Evolutionary conservation across 2,329 filamentous ascomycete genomes (phyloP), one percentile per base, ranked within the genome.

Genomic region (Beauveria brongniartii): DNA sequence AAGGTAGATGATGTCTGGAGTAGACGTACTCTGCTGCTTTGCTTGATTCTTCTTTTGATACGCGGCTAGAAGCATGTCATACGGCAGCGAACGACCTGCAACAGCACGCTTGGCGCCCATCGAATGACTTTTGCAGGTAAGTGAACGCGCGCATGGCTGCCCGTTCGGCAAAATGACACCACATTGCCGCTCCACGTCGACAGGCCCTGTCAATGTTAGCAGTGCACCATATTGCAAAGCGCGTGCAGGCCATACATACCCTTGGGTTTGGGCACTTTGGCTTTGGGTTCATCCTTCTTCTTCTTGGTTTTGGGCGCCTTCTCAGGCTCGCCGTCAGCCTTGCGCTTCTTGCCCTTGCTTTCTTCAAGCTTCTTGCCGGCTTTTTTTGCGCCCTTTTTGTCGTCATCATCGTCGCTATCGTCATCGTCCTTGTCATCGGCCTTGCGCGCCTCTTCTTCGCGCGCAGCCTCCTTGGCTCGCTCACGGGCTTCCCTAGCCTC

Each of bases 31-130:
- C 74, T 97, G 94, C 77, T 96, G 91, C 70, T 96, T 96, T 24
- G 94, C 94, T 74, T 97, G 94, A 69, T 99, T 99, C 80, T 97
- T 97, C 82, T 97, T 97, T 73, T 94, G 90, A 69, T 94, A 94
- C 8, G 89, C 88, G 16, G 89, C 87, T 43, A 97, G 81, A 44
- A 97, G 78, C 88, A 96, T 94, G 73, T 96, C 92, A 70, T 97
- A 97, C 1, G 92, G 92, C 63, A 96, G 76, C 50, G 90, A 94
- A 63, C 92, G 82, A 1, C 92, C 92, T 5, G 91, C 89, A 3
- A 97, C 92, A 1, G 89, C 89, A 67, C 92, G 83, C 75, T 97
- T 97, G 5, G 92, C 89, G 12, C 92, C 92, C 92, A 97, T 96
- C n/a, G 83, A 88, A 66, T 97, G 92, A 63, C 89, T 93, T 75